phyloP scores from a whole-genome alignment of 306 rosid species.

The Biancaea sappan region DNA sequence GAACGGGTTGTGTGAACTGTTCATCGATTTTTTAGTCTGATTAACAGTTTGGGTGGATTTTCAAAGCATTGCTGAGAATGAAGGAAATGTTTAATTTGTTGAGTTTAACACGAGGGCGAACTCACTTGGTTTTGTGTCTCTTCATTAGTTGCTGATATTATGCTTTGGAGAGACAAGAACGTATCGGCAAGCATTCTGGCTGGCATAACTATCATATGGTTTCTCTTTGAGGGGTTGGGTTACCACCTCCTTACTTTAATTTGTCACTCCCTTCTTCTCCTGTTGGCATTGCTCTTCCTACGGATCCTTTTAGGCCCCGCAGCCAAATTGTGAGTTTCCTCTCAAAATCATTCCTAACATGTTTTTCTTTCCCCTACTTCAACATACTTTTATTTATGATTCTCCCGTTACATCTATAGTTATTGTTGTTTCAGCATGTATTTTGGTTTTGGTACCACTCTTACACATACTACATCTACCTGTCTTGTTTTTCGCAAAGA shows the following conservation, averaged over 20 bases:
- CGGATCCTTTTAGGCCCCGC: slow-evolving; percentile 49
- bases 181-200: slow-evolving; percentile 42
- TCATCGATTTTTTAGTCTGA: too few relatives aligned
- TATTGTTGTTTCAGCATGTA: background rate
- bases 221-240: slow-evolving; percentile 50
- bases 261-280: slow-evolving; percentile 50
- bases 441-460: background rate
- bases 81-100: background rate
- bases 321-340: slow-evolving; percentile 48
- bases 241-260: slow-evolving; percentile 52
- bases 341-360: background rate
- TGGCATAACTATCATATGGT: slow-evolving; percentile 53
- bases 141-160: slow-evolving; percentile 59
- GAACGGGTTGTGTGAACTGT: too few relatives aligned
- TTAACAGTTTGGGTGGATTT: too few relatives aligned
- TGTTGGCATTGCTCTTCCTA: slow-evolving; percentile 44
- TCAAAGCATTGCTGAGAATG: too few relatives aligned
- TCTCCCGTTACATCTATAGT: background rate
- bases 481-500: background rate
- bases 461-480: background rate
- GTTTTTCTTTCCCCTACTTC: background rate
- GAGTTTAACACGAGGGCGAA: background rate
- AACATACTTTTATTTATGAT: background rate
- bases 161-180: slow-evolving; percentile 60
- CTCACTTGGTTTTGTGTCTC: slow-evolving; percentile 18